phyloP scores from a whole-genome alignment of 345 rosid species.

The Litchi chinensis region DNA sequence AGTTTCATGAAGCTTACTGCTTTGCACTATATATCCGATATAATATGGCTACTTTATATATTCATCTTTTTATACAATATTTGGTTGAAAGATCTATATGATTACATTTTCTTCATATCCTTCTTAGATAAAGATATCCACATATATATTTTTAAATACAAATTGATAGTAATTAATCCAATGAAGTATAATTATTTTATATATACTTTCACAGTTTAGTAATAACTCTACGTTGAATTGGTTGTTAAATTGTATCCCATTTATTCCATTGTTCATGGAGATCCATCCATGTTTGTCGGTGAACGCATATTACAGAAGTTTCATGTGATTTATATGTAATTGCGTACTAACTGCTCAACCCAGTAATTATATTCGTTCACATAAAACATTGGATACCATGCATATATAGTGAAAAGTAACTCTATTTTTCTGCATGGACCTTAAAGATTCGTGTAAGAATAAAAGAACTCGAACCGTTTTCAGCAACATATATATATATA shows the following conservation, averaged over 20 bases:
- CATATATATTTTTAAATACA: too few species aligned
- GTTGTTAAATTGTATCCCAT: too few species aligned
- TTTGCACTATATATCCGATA: background rate
- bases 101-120: too few species aligned
- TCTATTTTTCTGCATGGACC: constrained; percentile 2
- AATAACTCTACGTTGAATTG: background rate
- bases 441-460: background rate
- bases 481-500: background rate
- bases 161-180: background rate
- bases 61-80: too few species aligned
- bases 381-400: constrained; percentile 18
- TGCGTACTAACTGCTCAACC: background rate
- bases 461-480: background rate
- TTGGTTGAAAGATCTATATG: too few species aligned
- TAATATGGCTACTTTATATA: too few species aligned
- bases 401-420: background rate
- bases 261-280: background rate
- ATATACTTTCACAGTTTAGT: background rate
- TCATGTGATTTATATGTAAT: too few species aligned
- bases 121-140: too few species aligned
- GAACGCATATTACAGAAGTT: background rate
- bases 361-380: background rate
- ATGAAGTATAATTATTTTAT: background rate
- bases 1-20: background rate
- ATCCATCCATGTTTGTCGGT: constrained; percentile 19